These are phyloP conservation scores for Aurantiochytrium sp. DNA, from an alignment of 108 stramenopile genomes.

Conservation along the genomic window DNA sequence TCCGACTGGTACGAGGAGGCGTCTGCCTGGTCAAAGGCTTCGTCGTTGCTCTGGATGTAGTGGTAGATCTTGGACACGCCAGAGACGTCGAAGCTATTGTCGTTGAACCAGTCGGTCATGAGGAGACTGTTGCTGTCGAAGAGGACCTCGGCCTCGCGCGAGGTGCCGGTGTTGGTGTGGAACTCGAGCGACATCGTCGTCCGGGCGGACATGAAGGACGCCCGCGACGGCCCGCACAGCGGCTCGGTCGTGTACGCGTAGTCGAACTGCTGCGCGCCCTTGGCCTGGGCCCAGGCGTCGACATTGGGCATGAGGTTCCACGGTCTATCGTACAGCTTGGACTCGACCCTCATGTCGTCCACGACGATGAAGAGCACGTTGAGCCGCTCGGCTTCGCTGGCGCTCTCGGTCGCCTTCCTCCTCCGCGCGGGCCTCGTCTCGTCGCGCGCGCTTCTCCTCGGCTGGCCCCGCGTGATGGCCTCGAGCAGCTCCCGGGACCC, in stretches of 20 bases:
- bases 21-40: background rate
- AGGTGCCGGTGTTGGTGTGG: background rate
- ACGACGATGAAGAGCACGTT: conserved; percentile 7
- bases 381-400: background rate
- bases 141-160: background rate
- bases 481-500: background rate
- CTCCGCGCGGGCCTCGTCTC: background rate
- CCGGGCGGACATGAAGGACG: background rate
- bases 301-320: background rate
- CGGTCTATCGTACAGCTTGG: background rate
- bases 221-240: conserved; percentile 9
- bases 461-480: background rate
- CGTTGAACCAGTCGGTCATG: conserved; percentile 1
- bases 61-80: background rate
- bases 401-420: too few species aligned
- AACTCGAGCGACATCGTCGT: background rate
- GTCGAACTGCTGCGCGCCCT: background rate
- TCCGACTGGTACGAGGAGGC: background rate
- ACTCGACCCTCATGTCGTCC: background rate
- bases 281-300: background rate
- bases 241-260: background rate
- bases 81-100: background rate
- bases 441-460: background rate
- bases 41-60: background rate
- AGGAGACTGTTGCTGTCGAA: background rate